Evolutionary conservation across 331 rosid species (phyloP), one percentile per base, ranked within the genome.

Genomic region (Pyrus hybrid): DNA sequence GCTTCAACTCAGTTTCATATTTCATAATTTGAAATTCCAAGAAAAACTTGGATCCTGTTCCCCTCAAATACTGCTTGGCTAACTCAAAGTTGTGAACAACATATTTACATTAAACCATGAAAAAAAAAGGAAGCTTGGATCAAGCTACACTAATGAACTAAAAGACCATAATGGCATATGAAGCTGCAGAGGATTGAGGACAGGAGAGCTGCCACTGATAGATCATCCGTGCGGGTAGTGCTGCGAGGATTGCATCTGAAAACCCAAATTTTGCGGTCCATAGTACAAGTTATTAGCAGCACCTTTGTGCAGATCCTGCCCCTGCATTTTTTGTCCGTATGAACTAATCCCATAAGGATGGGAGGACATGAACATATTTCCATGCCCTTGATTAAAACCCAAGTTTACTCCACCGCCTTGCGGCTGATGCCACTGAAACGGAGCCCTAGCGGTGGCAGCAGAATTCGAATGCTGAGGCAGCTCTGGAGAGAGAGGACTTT

Each of bases 161-260:
- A 81, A 81, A 35, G 68, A 72, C 76, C 78, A 68, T 63, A 61
- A 77, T 73, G 66, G 61, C 77, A 68, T 56, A 70, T 82, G 77
- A 83, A 71, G 79, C 78, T 81, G 78, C 75, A 68, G 79, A 72
- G 61, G 71, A 23, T 70, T 73, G 63, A 74, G 69, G 37, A 72
- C 41, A 63, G 79, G 37, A 75, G 60, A 63, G 73, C 70, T 65
- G 32, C 67, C 69, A 72, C 74, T 65, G 32, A 51, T 73, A 58
- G 49, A 79, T 84, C 83, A 91, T 86, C 91, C 93, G 77, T 76
- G 88, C 6, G 86, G 87, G 79, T 86, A 85, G 83, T 73, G 79
- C 67, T 86, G 97, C 28, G 89, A 63, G 22, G 95, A 81, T 66
- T 91, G 93, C 92, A 86, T 78, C 83, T 87, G 98, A 78, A 88